These are phyloP conservation scores for Taphrina wiesneri DNA, from an alignment of 1,139 yeast genomes.

Conservation along the genomic window DNA sequence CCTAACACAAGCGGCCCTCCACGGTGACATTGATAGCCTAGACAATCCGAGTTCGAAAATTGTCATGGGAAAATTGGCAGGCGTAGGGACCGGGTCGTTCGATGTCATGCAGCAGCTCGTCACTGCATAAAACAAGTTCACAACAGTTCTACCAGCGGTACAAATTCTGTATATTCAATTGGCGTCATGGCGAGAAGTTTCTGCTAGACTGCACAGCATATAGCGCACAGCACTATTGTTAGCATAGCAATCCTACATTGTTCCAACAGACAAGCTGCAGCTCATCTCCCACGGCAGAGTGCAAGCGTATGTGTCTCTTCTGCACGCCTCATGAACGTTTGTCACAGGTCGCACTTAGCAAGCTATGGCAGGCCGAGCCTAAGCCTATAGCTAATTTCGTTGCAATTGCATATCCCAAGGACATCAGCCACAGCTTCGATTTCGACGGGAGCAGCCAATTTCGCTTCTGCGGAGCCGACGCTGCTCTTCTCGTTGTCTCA, in stretches of 20 bases:
- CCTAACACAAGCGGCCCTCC: slow-evolving; percentile 92
- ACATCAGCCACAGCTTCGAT: too few species aligned
- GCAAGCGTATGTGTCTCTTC: too few species aligned
- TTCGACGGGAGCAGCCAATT: too few species aligned
- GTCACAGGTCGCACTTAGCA: too few species aligned
- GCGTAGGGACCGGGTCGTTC: slow-evolving; percentile 95
- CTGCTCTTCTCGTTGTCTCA: too few species aligned
- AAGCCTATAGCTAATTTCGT: too few species aligned
- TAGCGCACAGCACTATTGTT: background rate
- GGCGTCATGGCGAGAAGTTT: slow-evolving; percentile 5
- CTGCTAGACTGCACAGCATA: background rate
- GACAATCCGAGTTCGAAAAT: slow-evolving; percentile 94
- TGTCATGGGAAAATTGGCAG: slow-evolving; percentile 86
- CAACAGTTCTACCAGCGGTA: background rate
- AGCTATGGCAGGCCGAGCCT: too few species aligned
- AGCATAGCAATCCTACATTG: background rate
- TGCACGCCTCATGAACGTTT: too few species aligned
- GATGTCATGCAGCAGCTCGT: slow-evolving; percentile 53
- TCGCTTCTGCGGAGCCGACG: too few species aligned
- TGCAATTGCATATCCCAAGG: too few species aligned
- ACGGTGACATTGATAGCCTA: slow-evolving; percentile 83
- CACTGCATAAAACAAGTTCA: background rate
- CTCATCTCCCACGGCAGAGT: too few species aligned
- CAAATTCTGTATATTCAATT: background rate
- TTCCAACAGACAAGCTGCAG: background rate